These are phyloP conservation scores for Zanthoxylum bungeanum DNA, from an alignment of 345 rosid genomes.

Conservation along the genomic window DNA sequence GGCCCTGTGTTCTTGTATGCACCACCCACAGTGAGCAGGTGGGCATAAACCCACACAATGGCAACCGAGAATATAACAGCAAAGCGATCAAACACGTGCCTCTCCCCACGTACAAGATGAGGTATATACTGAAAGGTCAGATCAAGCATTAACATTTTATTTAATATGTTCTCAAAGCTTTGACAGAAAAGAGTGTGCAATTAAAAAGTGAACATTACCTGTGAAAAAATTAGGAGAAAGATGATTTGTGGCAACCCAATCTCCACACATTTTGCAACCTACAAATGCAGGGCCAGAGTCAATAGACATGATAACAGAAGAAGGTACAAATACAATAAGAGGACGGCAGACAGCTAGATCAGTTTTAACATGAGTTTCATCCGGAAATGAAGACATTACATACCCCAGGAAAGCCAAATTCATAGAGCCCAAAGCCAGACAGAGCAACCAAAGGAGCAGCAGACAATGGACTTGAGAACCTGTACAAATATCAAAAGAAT, in stretches of 20 bases:
- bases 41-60: constrained; percentile 92
- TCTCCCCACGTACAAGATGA: constrained; percentile 55
- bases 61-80: constrained; percentile 84
- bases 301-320: constrained; percentile 8
- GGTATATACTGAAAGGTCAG: constrained; percentile 68
- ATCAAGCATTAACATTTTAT: neutral
- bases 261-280: constrained; percentile 95
- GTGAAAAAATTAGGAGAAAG: constrained; percentile 75
- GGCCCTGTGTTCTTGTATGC: constrained; percentile 69
- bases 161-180: neutral
- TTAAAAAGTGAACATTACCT: constrained; percentile 39
- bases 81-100: constrained; percentile 69
- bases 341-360: neutral
- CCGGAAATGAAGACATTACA: constrained; percentile 13
- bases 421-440: constrained; percentile 92
- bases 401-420: constrained; percentile 90
- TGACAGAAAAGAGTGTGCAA: neutral
- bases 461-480: constrained; percentile 86
- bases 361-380: neutral
- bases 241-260: constrained; percentile 85
- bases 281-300: constrained; percentile 17
- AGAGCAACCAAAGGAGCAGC: constrained; percentile 89
- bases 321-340: neutral
- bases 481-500: constrained; percentile 22
- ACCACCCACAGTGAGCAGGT: constrained; percentile 88